Evolutionary conservation across 345 rosid genomes (phyloP).

Genomic region (Gossypium longicalyx): DNA sequence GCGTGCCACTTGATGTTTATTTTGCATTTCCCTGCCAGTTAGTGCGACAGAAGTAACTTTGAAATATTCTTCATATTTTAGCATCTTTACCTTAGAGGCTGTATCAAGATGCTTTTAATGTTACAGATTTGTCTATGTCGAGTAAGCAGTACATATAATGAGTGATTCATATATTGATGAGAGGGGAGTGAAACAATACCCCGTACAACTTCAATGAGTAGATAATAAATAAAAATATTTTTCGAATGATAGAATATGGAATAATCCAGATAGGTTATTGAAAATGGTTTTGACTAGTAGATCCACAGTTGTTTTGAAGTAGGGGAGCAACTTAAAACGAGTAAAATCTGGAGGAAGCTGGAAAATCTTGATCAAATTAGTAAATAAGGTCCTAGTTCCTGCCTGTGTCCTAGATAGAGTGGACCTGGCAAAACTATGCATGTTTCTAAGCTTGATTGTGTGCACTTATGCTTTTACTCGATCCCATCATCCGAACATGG

Average conservation of each 20-base stretch:
- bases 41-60: slow-evolving; percentile 2
- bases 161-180: neutral
- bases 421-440: neutral
- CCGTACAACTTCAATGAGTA: neutral
- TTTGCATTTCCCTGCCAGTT: slow-evolving; percentile 4
- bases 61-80: neutral
- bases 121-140: neutral
- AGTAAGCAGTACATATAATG: neutral
- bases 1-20: slow-evolving; percentile 16
- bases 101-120: neutral
- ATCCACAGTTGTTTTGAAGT: too few species aligned
- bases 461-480: neutral
- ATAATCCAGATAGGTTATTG: neutral
- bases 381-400: neutral
- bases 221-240: neutral
- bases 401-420: neutral
- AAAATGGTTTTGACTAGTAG: neutral
- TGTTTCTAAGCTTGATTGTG: neutral
- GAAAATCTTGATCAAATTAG: neutral
- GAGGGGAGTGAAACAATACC: neutral
- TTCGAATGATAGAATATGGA: neutral
- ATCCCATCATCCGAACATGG: neutral
- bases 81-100: neutral
- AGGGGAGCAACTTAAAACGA: neutral
- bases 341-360: neutral